These are phyloP conservation scores for Collybia sp. DNA, from an alignment of 768 basidiomycete species.

Conservation along the genomic window DNA sequence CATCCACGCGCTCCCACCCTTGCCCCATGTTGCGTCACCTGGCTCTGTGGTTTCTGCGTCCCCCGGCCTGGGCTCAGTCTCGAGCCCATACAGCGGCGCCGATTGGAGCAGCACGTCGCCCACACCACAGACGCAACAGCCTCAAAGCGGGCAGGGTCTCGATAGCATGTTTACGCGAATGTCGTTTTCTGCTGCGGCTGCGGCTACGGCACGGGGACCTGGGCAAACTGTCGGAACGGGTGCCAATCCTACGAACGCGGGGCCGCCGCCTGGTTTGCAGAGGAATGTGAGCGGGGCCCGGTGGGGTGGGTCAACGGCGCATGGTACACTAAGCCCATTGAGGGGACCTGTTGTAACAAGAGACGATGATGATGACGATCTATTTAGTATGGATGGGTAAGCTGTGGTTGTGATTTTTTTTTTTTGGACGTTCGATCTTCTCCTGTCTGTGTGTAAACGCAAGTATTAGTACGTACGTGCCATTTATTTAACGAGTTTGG, in stretches of 20 bases:
- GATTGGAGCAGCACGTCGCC: not conserved
- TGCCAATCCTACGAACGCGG: conserved; percentile 13
- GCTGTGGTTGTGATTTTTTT: not conserved
- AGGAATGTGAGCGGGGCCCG: conserved; percentile 31
- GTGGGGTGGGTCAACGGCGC: conserved; percentile 25
- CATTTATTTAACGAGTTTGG: too few species aligned
- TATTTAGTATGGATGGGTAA: conserved; percentile 66
- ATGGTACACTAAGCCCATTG: conserved; percentile 50
- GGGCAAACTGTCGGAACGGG: conserved; percentile 8
- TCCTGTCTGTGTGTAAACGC: too few species aligned
- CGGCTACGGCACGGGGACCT: conserved; percentile 6
- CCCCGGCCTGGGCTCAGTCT: conserved; percentile 12
- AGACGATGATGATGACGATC: conserved; percentile 57
- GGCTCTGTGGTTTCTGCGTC: conserved; percentile 12
- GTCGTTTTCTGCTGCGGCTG: conserved; percentile 45
- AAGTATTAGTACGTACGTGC: too few species aligned
- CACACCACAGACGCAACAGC: conserved; percentile 1
- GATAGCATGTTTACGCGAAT: conserved; percentile 54
- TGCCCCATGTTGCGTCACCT: conserved; percentile 30
- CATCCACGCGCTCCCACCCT: conserved; percentile 68
- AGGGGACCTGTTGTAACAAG: conserved; percentile 55
- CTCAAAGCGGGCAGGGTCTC: conserved; percentile 15
- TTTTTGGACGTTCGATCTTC: too few species aligned
- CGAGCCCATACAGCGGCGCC: conserved; percentile 1
- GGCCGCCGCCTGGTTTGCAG: conserved; percentile 32